phyloP scores from a whole-genome alignment of 805 yeast species.

The Torulaspora quercuum region DNA sequence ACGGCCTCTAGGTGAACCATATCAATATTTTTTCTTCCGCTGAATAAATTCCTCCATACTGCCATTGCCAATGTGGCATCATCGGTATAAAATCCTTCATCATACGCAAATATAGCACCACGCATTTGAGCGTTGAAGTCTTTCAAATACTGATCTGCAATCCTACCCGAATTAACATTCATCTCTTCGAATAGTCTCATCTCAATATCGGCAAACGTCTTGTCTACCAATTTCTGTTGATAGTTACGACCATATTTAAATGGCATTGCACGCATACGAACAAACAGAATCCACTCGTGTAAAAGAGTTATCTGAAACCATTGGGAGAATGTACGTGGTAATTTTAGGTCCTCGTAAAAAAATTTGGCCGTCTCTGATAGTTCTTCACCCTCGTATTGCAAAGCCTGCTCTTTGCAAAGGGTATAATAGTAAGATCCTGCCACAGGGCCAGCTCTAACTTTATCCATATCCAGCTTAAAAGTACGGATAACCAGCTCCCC shows the following conservation, averaged over 20 bases:
- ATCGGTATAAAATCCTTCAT: conserved; percentile 81
- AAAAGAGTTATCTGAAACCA: conserved; percentile 91
- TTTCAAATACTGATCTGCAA: conserved; percentile 80
- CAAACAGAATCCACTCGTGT: conserved; percentile 91
- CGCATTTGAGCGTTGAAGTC: conserved; percentile 87
- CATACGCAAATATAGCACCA: conserved; percentile 87
- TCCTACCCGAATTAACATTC: conserved; percentile 74
- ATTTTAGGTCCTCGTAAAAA: conserved; percentile 76
- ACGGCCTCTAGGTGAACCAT: conserved; percentile 80
- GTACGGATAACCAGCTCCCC: conserved; percentile 61
- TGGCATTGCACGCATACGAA: conserved; percentile 96
- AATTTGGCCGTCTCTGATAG: conserved; percentile 71
- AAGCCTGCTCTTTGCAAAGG: conserved; percentile 80
- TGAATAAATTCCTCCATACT: conserved; percentile 86
- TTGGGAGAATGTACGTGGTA: conserved; percentile 87
- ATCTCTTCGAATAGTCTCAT: conserved; percentile 78
- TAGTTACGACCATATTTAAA: conserved; percentile 82
- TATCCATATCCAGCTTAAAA: conserved; percentile 85
- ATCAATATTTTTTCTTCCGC: conserved; percentile 78
- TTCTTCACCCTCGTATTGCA: conserved; percentile 70
- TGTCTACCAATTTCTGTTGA: conserved; percentile 87
- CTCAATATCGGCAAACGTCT: conserved; percentile 88
- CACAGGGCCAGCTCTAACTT: conserved; percentile 86
- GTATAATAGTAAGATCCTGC: conserved; percentile 88
- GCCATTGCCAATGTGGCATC: conserved; percentile 78